Conservation (phyloP, 331 rosid genomes). For the Malus hybrid region DNA sequence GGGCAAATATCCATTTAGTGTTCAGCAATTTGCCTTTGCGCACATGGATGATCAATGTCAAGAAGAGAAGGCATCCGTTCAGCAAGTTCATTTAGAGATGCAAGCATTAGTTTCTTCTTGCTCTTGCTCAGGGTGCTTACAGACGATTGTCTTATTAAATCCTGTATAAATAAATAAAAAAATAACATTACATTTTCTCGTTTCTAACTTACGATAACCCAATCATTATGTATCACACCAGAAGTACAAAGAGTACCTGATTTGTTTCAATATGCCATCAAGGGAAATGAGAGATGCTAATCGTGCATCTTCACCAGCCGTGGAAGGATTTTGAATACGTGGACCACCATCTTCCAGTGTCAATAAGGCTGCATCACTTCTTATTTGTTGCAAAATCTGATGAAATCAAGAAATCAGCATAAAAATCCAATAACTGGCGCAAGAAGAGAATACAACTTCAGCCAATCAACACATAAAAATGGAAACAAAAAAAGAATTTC, state of each 20-base stretch:
- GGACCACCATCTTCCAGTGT: conserved; percentile 75
- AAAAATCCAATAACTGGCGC: background rate
- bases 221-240: conserved; percentile 2
- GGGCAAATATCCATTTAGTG: background rate
- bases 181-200: conserved; percentile 4
- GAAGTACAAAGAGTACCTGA: conserved; percentile 44
- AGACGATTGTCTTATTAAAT: conserved; percentile 50
- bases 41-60: conserved; percentile 92
- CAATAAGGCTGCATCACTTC: conserved; percentile 70
- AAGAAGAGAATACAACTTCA: background rate
- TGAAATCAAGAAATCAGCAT: conserved; percentile 7
- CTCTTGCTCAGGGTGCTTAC: conserved; percentile 62
- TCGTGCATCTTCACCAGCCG: conserved; percentile 93
- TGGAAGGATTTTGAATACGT: conserved; percentile 80
- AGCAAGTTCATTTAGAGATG: conserved; percentile 64
- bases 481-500: background rate
- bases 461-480: background rate
- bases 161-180: conserved; percentile 34
- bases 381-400: conserved; percentile 95
- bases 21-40: conserved; percentile 57
- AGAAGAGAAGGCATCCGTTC: conserved; percentile 96
- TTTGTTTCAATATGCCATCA: conserved; percentile 84
- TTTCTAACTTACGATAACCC: background rate
- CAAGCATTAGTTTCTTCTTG: conserved; percentile 64
- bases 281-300: conserved; percentile 94